Percentiles rank a stretch among this genome's conserved stretches.
Conservation (phyloP, 305 asterid species). For the Solanum chacoense region DNA sequence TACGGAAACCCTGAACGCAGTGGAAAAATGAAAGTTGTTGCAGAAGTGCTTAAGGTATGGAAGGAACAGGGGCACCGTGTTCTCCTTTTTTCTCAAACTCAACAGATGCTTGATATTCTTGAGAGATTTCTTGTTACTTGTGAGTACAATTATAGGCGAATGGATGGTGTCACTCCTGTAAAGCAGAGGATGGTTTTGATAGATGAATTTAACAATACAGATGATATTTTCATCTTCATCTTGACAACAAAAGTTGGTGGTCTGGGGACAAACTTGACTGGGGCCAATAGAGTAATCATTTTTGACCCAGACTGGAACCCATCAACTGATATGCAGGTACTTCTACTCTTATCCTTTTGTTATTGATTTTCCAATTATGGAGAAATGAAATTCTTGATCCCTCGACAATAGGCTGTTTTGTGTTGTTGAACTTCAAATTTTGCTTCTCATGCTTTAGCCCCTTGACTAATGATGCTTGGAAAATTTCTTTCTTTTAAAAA, state of each 20-base stretch:
- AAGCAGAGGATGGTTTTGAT: constrained; percentile 87
- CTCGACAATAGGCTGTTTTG: neutral
- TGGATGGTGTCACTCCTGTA: constrained; percentile 91
- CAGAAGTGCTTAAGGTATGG: constrained; percentile 90
- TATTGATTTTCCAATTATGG: neutral
- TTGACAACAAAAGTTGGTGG: constrained; percentile 98
- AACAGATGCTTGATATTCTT: constrained; percentile 96
- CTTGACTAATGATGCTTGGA: neutral
- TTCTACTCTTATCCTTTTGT: neutral
- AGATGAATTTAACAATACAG: constrained; percentile 80
- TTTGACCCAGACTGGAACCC: constrained; percentile 99
- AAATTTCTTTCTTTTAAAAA: neutral
- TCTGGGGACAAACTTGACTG: constrained; percentile 88
- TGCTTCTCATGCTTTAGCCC: neutral
- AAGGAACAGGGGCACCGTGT: constrained; percentile 96
- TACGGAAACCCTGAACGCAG: constrained; percentile 86
- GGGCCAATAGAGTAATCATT: constrained; percentile 93
- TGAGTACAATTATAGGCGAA: constrained; percentile 67
- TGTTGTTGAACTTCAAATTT: neutral
- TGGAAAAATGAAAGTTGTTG: constrained; percentile 85
- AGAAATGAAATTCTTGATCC: neutral
- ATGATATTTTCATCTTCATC: constrained; percentile 66
- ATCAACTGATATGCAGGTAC: constrained; percentile 96
- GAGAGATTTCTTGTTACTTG: constrained; percentile 50
- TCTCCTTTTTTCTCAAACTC: constrained; percentile 86